A percentile compares a stretch with the other conserved stretches of the same genome.
phyloP scores from a whole-genome alignment of 495 filamentous ascomycete genomes.

The Penicillium bovifimosum region DNA sequence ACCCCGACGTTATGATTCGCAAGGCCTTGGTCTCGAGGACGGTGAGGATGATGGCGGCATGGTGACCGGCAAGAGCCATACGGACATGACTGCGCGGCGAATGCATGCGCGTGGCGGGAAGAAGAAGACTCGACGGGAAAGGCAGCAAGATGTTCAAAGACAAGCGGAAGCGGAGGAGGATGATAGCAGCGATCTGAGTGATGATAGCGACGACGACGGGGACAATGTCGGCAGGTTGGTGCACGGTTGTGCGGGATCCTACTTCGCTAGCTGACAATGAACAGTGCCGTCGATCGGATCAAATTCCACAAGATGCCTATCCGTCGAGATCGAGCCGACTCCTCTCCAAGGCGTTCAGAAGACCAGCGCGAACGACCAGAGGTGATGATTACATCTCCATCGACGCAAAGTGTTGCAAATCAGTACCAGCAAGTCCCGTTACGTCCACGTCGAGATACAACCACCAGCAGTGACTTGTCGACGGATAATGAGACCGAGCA shows the following conservation, averaged over 20 bases:
- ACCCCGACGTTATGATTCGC: conserved; percentile 24
- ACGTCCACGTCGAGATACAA: conserved; percentile 73
- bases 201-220: conserved; percentile 89
- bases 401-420: conserved; percentile 42
- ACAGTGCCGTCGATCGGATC: conserved; percentile 68
- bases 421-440: conserved; percentile 66
- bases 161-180: conserved; percentile 86
- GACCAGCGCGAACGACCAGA: conserved; percentile 47
- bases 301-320: conserved; percentile 93
- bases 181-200: conserved; percentile 93
- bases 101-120: conserved; percentile 46
- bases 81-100: conserved; percentile 66
- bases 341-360: conserved; percentile 70
- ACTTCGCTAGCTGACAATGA: conserved; percentile 17
- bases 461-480: conserved; percentile 87
- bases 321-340: conserved; percentile 70
- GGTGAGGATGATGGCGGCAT: conserved; percentile 78
- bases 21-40: conserved; percentile 48
- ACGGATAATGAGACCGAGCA: conserved; percentile 82
- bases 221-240: conserved; percentile 47
- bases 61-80: conserved; percentile 70
- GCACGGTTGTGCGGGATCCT: neutral
- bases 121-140: conserved; percentile 34
- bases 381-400: conserved; percentile 51
- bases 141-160: conserved; percentile 46